Conservation (phyloP, 352 stramenopile genomes). For the Aphanomyces euteiches region DNA sequence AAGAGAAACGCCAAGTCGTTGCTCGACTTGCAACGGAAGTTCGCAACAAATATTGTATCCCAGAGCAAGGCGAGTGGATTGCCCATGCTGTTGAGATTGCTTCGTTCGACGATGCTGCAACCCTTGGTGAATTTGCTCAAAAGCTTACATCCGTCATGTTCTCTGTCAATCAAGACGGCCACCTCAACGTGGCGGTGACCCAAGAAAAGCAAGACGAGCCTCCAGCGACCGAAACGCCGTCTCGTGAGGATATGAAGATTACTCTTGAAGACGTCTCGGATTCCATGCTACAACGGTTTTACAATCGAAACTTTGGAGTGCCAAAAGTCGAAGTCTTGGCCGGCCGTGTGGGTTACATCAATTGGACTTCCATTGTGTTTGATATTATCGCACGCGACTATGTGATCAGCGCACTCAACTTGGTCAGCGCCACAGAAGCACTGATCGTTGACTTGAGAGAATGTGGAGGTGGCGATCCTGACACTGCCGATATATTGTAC, state of each 20-base stretch:
- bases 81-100: not conserved
- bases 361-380: not conserved
- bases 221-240: not conserved
- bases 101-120: not conserved
- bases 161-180: not conserved
- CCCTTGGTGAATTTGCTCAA: not conserved
- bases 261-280: not conserved
- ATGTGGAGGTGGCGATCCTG: not conserved
- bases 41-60: not conserved
- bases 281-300: not conserved
- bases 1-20: not conserved
- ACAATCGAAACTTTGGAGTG: not conserved
- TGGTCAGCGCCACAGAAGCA: not conserved
- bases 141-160: not conserved
- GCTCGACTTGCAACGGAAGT: not conserved
- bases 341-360: not conserved
- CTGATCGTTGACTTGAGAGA: not conserved
- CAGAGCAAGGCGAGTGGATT: not conserved
- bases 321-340: not conserved
- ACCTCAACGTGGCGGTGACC: not conserved
- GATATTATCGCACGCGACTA: not conserved
- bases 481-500: not conserved
- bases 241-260: not conserved
- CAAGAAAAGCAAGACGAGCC: not conserved
- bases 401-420: constrained; percentile 2